A percentile compares a stretch with the other conserved stretches of the same genome.
phyloP scores from a whole-genome alignment of 192 early-diverging fungal species.

The Rhizophagus prolifer region DNA sequence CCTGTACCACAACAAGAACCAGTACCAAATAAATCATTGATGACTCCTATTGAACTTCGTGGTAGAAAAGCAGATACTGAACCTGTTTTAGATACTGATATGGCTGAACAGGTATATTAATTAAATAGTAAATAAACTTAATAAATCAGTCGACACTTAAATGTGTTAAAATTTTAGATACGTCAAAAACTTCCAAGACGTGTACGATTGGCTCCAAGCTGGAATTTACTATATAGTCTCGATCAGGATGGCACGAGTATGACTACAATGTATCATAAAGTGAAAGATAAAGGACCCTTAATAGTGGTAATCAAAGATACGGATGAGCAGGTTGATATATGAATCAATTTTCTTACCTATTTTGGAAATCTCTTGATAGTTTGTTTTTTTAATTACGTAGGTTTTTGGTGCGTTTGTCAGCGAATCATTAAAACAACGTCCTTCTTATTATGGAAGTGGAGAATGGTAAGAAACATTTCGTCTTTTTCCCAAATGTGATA shows the following conservation, averaged over 20 bases:
- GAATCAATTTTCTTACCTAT: neutral
- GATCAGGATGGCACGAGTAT: slow-evolving; percentile 94
- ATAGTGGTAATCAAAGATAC: slow-evolving; percentile 70
- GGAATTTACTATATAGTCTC: slow-evolving; percentile 85
- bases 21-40: neutral
- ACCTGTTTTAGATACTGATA: slow-evolving; percentile 41
- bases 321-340: slow-evolving; percentile 45
- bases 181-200: slow-evolving; percentile 77
- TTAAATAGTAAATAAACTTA: neutral
- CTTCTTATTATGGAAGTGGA: slow-evolving; percentile 80
- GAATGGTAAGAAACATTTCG: slow-evolving; percentile 57
- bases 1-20: slow-evolving; percentile 5
- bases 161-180: slow-evolving; percentile 52
- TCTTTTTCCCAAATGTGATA: slow-evolving; percentile 3
- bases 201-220: slow-evolving; percentile 69
- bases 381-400: slow-evolving; percentile 36
- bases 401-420: slow-evolving; percentile 79
- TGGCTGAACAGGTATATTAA: slow-evolving; percentile 50
- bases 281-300: slow-evolving; percentile 65
- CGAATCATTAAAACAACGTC: slow-evolving; percentile 60
- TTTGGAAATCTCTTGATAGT: neutral
- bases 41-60: slow-evolving; percentile 41
- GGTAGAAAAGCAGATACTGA: slow-evolving; percentile 46
- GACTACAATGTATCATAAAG: slow-evolving; percentile 72
- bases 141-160: neutral